Conservation (phyloP, 164 flowering plant genomes). For the Taxillus chinensis region DNA sequence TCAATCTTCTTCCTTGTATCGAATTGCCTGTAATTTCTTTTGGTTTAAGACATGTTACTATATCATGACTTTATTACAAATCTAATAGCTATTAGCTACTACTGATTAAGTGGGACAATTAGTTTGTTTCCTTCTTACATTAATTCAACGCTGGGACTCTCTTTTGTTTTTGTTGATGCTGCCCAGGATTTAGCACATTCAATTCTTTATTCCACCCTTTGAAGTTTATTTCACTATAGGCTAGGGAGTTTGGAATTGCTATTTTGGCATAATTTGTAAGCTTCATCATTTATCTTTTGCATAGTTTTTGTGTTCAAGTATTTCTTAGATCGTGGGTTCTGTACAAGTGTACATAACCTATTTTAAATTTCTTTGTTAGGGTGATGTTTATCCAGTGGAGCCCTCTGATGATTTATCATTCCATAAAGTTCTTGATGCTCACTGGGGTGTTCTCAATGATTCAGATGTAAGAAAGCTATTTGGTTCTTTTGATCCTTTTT, state of each 20-base stretch:
- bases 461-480: conserved; percentile 67
- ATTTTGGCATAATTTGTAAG: background rate
- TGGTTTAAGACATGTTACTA: too few relatives aligned
- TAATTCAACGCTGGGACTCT: too few relatives aligned
- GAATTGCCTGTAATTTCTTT: too few relatives aligned
- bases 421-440: conserved; percentile 88
- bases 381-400: conserved; percentile 98
- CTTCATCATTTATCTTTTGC: background rate
- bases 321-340: background rate
- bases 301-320: background rate
- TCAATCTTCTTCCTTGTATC: too few relatives aligned
- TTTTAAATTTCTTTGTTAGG: conserved; percentile 26
- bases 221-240: background rate
- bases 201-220: background rate
- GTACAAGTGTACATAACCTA: conserved; percentile 7
- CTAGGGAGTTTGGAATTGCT: background rate
- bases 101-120: too few relatives aligned
- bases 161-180: background rate
- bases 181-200: background rate
- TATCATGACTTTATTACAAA: too few relatives aligned
- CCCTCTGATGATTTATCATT: conserved; percentile 30
- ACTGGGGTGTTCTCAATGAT: conserved; percentile 85
- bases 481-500: background rate
- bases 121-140: too few relatives aligned
- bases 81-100: too few relatives aligned